These are phyloP conservation scores for Corallochytrium limacisporum DNA, from an alignment of 78 protist genomes.

Conservation along the genomic window DNA sequence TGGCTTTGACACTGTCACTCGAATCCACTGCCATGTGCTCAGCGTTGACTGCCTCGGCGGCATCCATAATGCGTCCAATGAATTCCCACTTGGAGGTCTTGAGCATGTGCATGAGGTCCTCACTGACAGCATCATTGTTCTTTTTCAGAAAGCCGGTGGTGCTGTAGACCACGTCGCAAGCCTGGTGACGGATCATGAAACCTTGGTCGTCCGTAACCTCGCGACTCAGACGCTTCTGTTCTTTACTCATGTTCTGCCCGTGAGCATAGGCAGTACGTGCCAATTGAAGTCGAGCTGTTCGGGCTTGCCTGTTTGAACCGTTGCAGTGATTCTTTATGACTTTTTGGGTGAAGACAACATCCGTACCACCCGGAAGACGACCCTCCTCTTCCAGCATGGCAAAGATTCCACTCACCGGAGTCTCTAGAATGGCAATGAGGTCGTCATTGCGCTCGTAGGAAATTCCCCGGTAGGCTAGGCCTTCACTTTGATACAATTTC, in stretches of 20 bases:
- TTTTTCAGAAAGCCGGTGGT: slow-evolving; percentile 65
- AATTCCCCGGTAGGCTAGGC: slow-evolving; percentile 28
- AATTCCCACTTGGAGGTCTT: too few species aligned
- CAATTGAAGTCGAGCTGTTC: too few species aligned
- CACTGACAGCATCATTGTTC: slow-evolving; percentile 72
- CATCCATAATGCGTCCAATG: too few species aligned
- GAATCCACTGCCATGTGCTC: not conserved
- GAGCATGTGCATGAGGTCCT: not conserved
- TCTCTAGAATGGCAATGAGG: slow-evolving; percentile 38
- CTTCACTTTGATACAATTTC: slow-evolving; percentile 35
- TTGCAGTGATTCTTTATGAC: slow-evolving; percentile 4
- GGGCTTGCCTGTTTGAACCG: too few species aligned
- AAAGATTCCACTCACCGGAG: slow-evolving; percentile 28
- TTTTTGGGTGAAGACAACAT: too few species aligned
- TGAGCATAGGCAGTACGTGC: not conserved
- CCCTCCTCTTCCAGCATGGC: slow-evolving; percentile 67
- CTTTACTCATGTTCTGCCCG: not conserved
- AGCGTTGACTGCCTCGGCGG: not conserved
- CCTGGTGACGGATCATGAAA: slow-evolving; percentile 46
- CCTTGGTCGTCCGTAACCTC: not conserved
- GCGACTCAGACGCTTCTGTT: not conserved
- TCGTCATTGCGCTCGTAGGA: slow-evolving; percentile 26
- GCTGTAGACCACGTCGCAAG: slow-evolving; percentile 60
- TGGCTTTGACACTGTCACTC: slow-evolving; percentile 11
- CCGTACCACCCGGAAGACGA: too few species aligned